Evolutionary conservation across 2,329 filamentous ascomycete genomes (phyloP).

Genomic region (Hypomyces perniciosus): DNA sequence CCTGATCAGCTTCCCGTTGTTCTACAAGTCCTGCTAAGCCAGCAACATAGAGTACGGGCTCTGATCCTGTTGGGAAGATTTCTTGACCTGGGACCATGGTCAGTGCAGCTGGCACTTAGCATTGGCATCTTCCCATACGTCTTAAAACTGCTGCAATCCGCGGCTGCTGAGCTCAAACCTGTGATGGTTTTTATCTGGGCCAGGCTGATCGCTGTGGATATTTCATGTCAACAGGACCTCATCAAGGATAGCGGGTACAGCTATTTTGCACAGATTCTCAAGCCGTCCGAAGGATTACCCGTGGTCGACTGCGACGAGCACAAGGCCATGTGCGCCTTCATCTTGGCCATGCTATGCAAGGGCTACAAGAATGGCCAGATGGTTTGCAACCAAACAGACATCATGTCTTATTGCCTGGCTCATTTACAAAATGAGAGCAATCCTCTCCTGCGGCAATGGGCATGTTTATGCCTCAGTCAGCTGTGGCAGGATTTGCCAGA

Average conservation of each 20-base stretch:
- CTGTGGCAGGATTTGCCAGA: slow-evolving; percentile 87
- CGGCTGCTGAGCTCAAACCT: slow-evolving; percentile 88
- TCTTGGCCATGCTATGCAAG: slow-evolving; percentile 94
- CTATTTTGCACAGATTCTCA: slow-evolving; percentile 91
- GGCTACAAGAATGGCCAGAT: slow-evolving; percentile 87
- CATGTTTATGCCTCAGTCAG: slow-evolving; percentile 90
- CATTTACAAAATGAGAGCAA: slow-evolving; percentile 85
- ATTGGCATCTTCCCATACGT: slow-evolving; percentile 99
- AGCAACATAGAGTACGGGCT: slow-evolving; percentile 86
- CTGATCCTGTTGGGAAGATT: slow-evolving; percentile 90
- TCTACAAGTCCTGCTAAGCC: slow-evolving; percentile 88
- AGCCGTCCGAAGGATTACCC: slow-evolving; percentile 74
- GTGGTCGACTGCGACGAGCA: slow-evolving; percentile 88
- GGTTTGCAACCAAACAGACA: slow-evolving; percentile 83
- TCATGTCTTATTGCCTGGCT: slow-evolving; percentile 79
- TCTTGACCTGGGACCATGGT: slow-evolving; percentile 93
- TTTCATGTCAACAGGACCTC: slow-evolving; percentile 86
- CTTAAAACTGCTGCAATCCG: slow-evolving; percentile 92
- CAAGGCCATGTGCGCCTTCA: slow-evolving; percentile 98
- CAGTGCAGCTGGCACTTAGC: slow-evolving; percentile 92
- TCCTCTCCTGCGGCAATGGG: slow-evolving; percentile 87
- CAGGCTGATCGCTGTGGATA: slow-evolving; percentile 87
- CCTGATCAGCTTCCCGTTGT: slow-evolving; percentile 96
- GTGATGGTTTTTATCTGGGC: slow-evolving; percentile 99
- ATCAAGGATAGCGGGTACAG: slow-evolving; percentile 96